phyloP scores from a whole-genome alignment of 306 rosid species.

The Dryas drummondii region DNA sequence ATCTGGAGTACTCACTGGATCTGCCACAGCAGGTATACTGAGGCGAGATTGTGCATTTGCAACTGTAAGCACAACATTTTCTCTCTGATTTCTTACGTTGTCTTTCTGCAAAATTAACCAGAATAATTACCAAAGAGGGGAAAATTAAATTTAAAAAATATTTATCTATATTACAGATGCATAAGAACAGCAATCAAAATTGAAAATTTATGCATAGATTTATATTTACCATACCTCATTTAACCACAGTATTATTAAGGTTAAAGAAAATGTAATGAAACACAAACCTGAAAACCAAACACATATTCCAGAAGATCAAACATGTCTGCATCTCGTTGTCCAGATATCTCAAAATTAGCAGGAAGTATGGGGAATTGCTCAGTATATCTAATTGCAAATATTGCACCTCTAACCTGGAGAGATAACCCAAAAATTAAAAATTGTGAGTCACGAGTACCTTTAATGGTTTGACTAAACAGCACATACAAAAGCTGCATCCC shows the following conservation, averaged over 20 bases:
- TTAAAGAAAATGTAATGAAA: slow-evolving; percentile 1
- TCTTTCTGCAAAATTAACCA: slow-evolving; percentile 60
- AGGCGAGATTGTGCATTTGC: slow-evolving; percentile 89
- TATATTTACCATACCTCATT: slow-evolving; percentile 12
- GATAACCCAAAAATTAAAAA: slow-evolving; percentile 31
- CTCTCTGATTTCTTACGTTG: slow-evolving; percentile 88
- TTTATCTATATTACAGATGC: background rate
- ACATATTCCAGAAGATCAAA: slow-evolving; percentile 86
- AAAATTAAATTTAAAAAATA: background rate
- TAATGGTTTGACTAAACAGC: background rate
- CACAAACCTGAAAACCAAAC: slow-evolving; percentile 93
- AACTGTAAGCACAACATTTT: slow-evolving; percentile 76
- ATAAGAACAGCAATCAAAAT: background rate
- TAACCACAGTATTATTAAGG: slow-evolving; percentile 20
- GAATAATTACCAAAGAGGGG: background rate
- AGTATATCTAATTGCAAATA: slow-evolving; percentile 69
- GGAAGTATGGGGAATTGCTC: slow-evolving; percentile 87
- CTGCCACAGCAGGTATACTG: slow-evolving; percentile 51
- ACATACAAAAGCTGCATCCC: background rate
- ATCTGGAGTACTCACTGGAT: slow-evolving; percentile 70
- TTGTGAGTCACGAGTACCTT: slow-evolving; percentile 24
- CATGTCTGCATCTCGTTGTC: slow-evolving; percentile 81
- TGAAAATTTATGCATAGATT: background rate
- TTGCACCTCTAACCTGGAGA: slow-evolving; percentile 79
- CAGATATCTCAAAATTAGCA: slow-evolving; percentile 57